A percentile compares a stretch with the other conserved stretches of the same genome.
Conservation (phyloP, 169 alveolate genomes). For the Cytauxzoon felis region DNA sequence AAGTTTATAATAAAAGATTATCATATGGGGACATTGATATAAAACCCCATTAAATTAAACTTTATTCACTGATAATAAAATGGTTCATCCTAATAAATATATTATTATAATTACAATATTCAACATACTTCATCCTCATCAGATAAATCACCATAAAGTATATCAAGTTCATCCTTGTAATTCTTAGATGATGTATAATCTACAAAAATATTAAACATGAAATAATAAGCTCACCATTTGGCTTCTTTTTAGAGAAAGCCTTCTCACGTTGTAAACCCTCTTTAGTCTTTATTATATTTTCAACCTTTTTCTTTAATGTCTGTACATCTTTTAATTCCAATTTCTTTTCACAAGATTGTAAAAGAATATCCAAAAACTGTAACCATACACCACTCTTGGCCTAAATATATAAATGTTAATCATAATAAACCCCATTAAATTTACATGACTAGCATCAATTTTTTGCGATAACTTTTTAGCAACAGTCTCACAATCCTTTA, state of each 20-base stretch:
- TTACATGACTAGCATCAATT: slow-evolving; percentile 57
- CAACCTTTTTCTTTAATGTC: slow-evolving; percentile 55
- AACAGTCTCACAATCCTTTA: slow-evolving; percentile 57
- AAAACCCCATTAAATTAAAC: background rate
- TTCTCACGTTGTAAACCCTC: slow-evolving; percentile 46
- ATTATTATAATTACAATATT: background rate
- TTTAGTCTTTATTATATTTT: slow-evolving; percentile 27
- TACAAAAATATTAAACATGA: background rate
- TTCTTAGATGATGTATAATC: slow-evolving; percentile 58
- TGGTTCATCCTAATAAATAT: slow-evolving; percentile 21
- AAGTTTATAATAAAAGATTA: background rate
- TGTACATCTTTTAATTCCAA: slow-evolving; percentile 54
- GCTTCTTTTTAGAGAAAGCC: slow-evolving; percentile 56
- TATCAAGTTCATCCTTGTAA: slow-evolving; percentile 75
- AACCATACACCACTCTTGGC: slow-evolving; percentile 63
- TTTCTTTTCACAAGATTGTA: slow-evolving; percentile 60
- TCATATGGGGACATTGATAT: background rate
- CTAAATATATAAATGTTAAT: background rate
- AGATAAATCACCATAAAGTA: slow-evolving; percentile 72
- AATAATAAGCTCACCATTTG: slow-evolving; percentile 9
- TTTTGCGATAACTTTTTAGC: slow-evolving; percentile 63
- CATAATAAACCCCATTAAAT: background rate
- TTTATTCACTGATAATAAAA: slow-evolving; percentile 20
- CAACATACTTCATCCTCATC: slow-evolving; percentile 42
- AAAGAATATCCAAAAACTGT: slow-evolving; percentile 57